phyloP scores from a whole-genome alignment of 495 filamentous ascomycete species.

The Aspergillus homomorphus region DNA sequence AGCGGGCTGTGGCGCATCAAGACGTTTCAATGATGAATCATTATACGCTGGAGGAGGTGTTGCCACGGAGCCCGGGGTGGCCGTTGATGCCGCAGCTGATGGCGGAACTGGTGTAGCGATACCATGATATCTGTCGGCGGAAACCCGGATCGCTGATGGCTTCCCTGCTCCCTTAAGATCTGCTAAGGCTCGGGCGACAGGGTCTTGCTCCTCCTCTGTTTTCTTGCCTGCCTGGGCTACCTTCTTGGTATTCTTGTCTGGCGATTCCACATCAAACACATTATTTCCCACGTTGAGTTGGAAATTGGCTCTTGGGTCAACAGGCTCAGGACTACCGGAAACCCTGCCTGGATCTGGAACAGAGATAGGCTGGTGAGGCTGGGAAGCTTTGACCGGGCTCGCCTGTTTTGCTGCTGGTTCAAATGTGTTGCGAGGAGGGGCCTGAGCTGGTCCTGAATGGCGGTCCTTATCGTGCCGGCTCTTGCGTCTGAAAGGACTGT shows the following conservation, averaged over 20 bases:
- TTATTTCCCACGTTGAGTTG: constrained; percentile 97
- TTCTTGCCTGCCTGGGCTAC: constrained; percentile 32
- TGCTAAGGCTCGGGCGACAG: constrained; percentile 87
- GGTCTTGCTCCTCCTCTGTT: constrained; percentile 62
- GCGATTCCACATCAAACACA: constrained; percentile 92
- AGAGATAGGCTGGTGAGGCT: constrained; percentile 5
- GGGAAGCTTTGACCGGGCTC: constrained; percentile 32
- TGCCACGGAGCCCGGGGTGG: constrained; percentile 50
- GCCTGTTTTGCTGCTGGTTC: constrained; percentile 34
- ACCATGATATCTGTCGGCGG: constrained; percentile 91
- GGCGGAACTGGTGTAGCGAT: constrained; percentile 77
- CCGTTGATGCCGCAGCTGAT: constrained; percentile 48
- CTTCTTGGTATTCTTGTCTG: constrained; percentile 52
- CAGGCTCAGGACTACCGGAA: constrained; percentile 76
- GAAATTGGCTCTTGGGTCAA: constrained; percentile 87
- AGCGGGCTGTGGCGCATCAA: constrained; percentile 88
- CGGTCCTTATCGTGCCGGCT: constrained; percentile 81
- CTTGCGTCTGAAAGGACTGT: constrained; percentile 92
- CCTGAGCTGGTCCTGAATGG: constrained; percentile 30
- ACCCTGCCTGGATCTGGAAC: constrained; percentile 21
- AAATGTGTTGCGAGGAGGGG: constrained; percentile 38
- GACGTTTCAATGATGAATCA: constrained; percentile 65
- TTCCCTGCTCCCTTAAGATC: constrained; percentile 87
- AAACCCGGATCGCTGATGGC: constrained; percentile 71
- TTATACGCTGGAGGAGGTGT: constrained; percentile 76